Percentiles rank a stretch among this genome's conserved stretches.
Evolutionary conservation across 345 rosid species (phyloP).

Genomic region (Schrenkiella parvula): DNA sequence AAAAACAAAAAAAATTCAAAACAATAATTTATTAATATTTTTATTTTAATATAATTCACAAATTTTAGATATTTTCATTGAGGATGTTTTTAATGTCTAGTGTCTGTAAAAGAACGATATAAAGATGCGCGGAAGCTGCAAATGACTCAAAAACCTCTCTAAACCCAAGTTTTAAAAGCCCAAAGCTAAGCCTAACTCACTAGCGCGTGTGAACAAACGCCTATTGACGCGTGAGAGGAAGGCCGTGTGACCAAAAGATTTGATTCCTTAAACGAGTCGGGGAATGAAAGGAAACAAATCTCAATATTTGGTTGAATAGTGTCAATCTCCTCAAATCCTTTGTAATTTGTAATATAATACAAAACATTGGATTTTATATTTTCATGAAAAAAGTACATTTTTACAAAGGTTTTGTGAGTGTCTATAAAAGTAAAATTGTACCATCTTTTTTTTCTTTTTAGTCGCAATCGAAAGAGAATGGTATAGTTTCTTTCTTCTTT

Average conservation of each 20-base stretch:
- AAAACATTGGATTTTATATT: not conserved
- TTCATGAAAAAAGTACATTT: not conserved
- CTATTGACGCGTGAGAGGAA: not conserved
- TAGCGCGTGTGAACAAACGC: not conserved
- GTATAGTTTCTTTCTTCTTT: too few species aligned
- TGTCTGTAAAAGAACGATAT: too few species aligned
- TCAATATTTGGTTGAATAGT: not conserved
- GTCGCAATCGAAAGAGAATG: too few species aligned
- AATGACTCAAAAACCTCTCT: not conserved
- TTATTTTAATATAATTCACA: too few species aligned
- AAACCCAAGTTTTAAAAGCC: not conserved
- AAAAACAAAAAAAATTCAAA: too few species aligned
- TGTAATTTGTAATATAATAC: too few species aligned
- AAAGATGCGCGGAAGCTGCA: conserved; percentile 1
- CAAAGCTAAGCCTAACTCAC: not conserved
- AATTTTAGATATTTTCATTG: too few species aligned
- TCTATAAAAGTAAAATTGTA: too few species aligned
- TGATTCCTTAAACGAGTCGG: conserved; percentile 28
- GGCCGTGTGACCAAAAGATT: conserved; percentile 9
- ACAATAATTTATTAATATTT: too few species aligned
- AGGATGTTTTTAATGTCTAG: too few species aligned
- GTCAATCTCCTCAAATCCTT: not conserved
- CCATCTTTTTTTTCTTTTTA: too few species aligned
- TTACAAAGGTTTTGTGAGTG: too few species aligned
- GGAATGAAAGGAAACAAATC: not conserved